phyloP scores from a whole-genome alignment of 2,329 filamentous ascomycete genomes.

The Neofusicoccum laricinum region DNA sequence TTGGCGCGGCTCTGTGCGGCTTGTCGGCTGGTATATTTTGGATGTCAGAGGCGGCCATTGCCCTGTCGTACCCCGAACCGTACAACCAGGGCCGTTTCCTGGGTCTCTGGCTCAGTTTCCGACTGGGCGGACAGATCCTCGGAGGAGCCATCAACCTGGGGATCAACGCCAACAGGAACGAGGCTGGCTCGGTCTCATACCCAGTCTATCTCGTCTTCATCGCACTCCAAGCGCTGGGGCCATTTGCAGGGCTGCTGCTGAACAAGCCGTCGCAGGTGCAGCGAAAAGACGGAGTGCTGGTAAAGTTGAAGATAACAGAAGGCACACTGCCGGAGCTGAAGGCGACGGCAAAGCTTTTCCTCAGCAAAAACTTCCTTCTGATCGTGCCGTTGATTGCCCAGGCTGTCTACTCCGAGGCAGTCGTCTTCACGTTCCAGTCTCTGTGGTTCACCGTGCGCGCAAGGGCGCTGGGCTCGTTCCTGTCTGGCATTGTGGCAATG shows the following conservation, averaged over 20 bases:
- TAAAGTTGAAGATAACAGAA: conserved; percentile 57
- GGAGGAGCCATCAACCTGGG: conserved; percentile 71
- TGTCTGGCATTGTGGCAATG: conserved; percentile 66
- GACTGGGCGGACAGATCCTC: conserved; percentile 64
- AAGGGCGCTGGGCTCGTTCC: conserved; percentile 67
- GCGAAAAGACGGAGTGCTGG: conserved; percentile 62
- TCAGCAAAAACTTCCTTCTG: conserved; percentile 61
- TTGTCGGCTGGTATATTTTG: conserved; percentile 71
- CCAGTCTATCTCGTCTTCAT: conserved; percentile 69
- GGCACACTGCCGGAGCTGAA: conserved; percentile 59
- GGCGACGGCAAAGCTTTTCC: conserved; percentile 57
- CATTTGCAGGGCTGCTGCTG: conserved; percentile 62
- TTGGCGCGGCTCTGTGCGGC: conserved; percentile 68
- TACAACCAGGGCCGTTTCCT: conserved; percentile 45
- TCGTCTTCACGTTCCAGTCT: conserved; percentile 66
- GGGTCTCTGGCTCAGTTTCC: conserved; percentile 65
- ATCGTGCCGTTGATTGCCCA: conserved; percentile 68
- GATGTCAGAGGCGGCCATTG: conserved; percentile 72
- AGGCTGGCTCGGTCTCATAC: conserved; percentile 66
- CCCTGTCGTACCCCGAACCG: conserved; percentile 68
- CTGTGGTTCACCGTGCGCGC: conserved; percentile 70
- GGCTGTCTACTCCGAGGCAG: conserved; percentile 67
- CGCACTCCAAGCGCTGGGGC: conserved; percentile 63
- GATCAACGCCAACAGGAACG: conserved; percentile 56
- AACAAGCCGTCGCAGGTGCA: conserved; percentile 62